phyloP scores from a whole-genome alignment of 345 rosid genomes.

The Salix purpurea region DNA sequence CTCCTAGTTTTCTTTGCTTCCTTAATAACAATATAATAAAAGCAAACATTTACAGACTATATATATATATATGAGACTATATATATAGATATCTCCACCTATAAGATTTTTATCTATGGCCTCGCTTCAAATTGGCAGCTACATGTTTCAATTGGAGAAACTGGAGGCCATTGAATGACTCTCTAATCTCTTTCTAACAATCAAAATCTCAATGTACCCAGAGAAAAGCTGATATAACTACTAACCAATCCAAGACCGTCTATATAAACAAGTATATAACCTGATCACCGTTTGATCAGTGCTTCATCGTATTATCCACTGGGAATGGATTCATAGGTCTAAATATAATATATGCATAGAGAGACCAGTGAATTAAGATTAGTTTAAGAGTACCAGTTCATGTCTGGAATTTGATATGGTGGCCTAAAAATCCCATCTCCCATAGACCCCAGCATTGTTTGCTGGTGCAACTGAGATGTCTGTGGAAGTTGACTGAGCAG shows the following conservation, averaged over 20 bases:
- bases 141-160: constrained; percentile 9
- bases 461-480: constrained; percentile 45
- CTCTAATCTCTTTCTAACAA: constrained; percentile 19
- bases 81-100: background rate
- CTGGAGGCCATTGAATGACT: constrained; percentile 12
- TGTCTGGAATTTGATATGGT: constrained; percentile 54
- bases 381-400: constrained; percentile 69
- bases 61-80: background rate
- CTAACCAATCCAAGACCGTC: constrained; percentile 4
- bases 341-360: background rate
- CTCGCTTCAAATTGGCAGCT: constrained; percentile 28
- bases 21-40: constrained; percentile 3
- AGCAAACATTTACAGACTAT: background rate
- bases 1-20: constrained; percentile 4
- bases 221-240: constrained; percentile 2
- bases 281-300: background rate
- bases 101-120: constrained; percentile 14
- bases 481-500: constrained; percentile 51
- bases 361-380: constrained; percentile 6
- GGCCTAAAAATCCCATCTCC: constrained; percentile 57
- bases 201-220: constrained; percentile 31
- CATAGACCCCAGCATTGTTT: constrained; percentile 39
- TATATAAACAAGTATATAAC: constrained; percentile 2
- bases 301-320: background rate
- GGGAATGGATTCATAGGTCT: background rate